Base-by-base conservation (phyloP, 2,329 filamentous ascomycete genomes). In the Talaromyces sp. region DNA sequence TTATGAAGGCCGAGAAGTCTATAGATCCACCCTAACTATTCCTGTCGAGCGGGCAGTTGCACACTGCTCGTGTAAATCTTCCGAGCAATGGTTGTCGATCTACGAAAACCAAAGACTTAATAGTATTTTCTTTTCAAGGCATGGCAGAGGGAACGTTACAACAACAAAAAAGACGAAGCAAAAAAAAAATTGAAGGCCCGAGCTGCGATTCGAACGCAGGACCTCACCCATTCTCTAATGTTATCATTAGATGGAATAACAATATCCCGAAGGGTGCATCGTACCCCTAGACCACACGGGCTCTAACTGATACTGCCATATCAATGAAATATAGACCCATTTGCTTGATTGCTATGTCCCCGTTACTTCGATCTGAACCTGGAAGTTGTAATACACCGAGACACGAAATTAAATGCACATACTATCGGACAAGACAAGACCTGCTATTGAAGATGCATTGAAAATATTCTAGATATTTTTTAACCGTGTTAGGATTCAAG, bases 201-300 rank as follows among this genome's bases (percentile, higher is more conserved):
- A 52, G 49, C 49, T 52, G 49, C 49, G 49, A 52, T 52, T 52
- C 27, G 49, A 52, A 52, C 49, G 49, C 49, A 52, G 49, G 49
- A 52, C 49, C 49, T 52, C 49, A 33, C 33, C 49, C 49, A 52
- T 52, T 52, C 49, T 33, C 49, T 52, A 52, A n/a, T 33, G 25
- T 52, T 52, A 2, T n/a, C 49, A 33, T 10, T 52, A 52, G 49
- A 52, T 52, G 49, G 49, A 52, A 52, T 31, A 31, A 31, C 27
- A 19, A 11, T 6, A 31, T 52, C 49, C 49, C 49, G 49, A 52
- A 52, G 49, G 49, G 33, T 33, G 49, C 49, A 52, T 52, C 49
- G 27, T 52, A 52, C 49, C 49, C 27, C 49, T 52, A 52, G 49
- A 52, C 49, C 49, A 52, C 49, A 52, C 49, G 49, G 49, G 49